A percentile compares a stretch with the other conserved stretches of the same genome.
phyloP scores from a whole-genome alignment of 345 rosid species.

The Orychophragmus violaceus region DNA sequence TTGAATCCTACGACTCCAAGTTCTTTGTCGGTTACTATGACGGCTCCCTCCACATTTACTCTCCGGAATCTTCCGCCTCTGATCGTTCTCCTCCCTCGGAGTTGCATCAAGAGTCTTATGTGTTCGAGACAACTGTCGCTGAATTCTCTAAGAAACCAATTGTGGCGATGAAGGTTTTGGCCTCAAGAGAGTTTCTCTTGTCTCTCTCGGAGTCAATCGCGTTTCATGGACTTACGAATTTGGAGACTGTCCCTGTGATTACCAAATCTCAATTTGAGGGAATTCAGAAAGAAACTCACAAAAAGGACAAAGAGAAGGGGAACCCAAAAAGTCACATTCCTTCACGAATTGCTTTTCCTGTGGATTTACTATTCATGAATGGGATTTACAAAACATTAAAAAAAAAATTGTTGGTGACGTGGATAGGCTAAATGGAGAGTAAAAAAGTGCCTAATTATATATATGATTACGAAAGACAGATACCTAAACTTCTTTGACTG shows the following conservation, averaged over 20 bases:
- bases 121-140: slow-evolving; percentile 44
- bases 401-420: too few relatives aligned
- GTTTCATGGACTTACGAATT: slow-evolving; percentile 73
- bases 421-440: too few relatives aligned
- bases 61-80: slow-evolving; percentile 50
- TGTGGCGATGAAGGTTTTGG: slow-evolving; percentile 68
- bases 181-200: slow-evolving; percentile 67
- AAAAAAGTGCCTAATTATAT: too few relatives aligned
- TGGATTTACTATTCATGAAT: too few relatives aligned
- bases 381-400: too few relatives aligned
- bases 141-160: slow-evolving; percentile 82
- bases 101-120: slow-evolving; percentile 56
- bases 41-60: slow-evolving; percentile 81
- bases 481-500: too few relatives aligned
- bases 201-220: slow-evolving; percentile 91
- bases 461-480: too few relatives aligned
- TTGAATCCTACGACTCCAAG: slow-evolving; percentile 70
- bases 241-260: slow-evolving; percentile 86
- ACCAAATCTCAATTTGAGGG: too few relatives aligned
- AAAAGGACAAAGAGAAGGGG: too few relatives aligned
- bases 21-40: slow-evolving; percentile 86
- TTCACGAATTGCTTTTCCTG: too few relatives aligned
- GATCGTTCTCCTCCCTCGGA: slow-evolving; percentile 39
- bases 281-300: too few relatives aligned
- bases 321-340: too few relatives aligned